Percentiles rank a stretch among this genome's conserved stretches.
Conservation (phyloP, 208 protist genomes). For the Leishmania aethiopica region DNA sequence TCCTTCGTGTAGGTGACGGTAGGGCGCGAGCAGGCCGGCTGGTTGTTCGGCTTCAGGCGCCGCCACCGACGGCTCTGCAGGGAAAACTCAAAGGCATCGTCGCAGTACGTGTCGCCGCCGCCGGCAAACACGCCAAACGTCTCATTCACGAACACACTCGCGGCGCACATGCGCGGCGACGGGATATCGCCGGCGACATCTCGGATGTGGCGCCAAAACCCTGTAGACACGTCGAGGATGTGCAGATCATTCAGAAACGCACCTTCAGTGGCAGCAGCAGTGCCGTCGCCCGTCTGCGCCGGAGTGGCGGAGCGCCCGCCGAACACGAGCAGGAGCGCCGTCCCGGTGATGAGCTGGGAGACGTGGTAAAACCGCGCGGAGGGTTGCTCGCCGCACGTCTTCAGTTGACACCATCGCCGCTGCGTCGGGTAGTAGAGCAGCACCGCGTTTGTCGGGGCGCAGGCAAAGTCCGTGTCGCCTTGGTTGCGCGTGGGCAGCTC, state of each 20-base stretch:
- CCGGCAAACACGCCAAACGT: slow-evolving; percentile 47
- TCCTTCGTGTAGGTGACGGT: slow-evolving; percentile 42
- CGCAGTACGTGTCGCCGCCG: slow-evolving; percentile 35
- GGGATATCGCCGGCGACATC: slow-evolving; percentile 26
- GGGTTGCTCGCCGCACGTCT: slow-evolving; percentile 38
- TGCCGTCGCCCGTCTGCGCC: not conserved
- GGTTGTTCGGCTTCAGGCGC: slow-evolving; percentile 22
- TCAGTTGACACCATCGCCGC: slow-evolving; percentile 41
- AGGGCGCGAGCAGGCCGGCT: slow-evolving; percentile 48
- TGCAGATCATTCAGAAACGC: slow-evolving; percentile 50
- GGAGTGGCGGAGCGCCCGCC: slow-evolving; percentile 39
- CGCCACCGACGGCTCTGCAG: slow-evolving; percentile 33
- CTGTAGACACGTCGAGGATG: slow-evolving; percentile 49
- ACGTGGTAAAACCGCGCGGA: slow-evolving; percentile 53
- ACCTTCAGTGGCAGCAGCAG: slow-evolving; percentile 6
- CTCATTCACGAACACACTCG: slow-evolving; percentile 47
- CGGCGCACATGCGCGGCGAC: slow-evolving; percentile 43
- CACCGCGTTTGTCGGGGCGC: slow-evolving; percentile 34
- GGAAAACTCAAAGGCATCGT: slow-evolving; percentile 42
- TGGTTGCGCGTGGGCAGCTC: slow-evolving; percentile 20
- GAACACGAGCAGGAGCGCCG: slow-evolving; percentile 57
- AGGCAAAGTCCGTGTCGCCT: slow-evolving; percentile 23
- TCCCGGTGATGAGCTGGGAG: slow-evolving; percentile 40
- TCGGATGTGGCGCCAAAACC: slow-evolving; percentile 41
- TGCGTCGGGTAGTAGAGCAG: slow-evolving; percentile 33